These are phyloP conservation scores for Talaromyces islandicus DNA, from an alignment of 2,329 filamentous ascomycete genomes.

Conservation along the genomic window DNA sequence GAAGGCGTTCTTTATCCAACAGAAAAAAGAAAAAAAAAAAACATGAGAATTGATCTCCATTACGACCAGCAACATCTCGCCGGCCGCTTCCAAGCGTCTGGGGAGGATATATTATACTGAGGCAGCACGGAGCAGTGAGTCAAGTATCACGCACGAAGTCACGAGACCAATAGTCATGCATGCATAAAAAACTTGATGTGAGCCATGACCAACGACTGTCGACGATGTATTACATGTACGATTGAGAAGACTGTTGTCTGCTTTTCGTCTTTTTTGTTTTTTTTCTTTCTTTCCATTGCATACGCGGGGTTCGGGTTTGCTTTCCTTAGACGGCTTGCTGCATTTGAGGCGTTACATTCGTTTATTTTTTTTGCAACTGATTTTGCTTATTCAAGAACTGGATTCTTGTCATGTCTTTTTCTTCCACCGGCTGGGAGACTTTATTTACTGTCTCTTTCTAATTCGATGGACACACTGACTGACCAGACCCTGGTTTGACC, in stretches of 20 bases:
- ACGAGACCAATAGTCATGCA: constrained; percentile 6
- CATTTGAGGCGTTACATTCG: constrained; percentile 10
- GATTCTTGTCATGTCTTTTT: neutral
- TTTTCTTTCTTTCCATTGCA: neutral
- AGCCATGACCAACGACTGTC: constrained; percentile 1
- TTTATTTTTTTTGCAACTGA: neutral
- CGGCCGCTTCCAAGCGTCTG: neutral
- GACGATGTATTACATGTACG: constrained; percentile 3
- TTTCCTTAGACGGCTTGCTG: constrained; percentile 10
- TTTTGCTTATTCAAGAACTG: neutral
- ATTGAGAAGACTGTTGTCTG: neutral
- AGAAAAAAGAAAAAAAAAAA: too few relatives aligned
- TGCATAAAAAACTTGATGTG: neutral
- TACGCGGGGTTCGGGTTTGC: constrained; percentile 7
- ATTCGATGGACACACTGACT: neutral
- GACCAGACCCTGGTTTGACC: neutral
- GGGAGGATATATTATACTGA: constrained; percentile 5
- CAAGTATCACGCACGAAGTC: neutral
- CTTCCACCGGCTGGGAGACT: neutral
- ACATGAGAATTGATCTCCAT: neutral
- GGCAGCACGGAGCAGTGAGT: constrained; percentile 1
- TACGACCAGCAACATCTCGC: neutral
- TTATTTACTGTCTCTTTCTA: neutral
- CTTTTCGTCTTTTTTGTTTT: neutral
- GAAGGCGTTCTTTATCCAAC: neutral